phyloP scores from a whole-genome alignment of 768 basidiomycete genomes.

The Agrocybe chaxingu region DNA sequence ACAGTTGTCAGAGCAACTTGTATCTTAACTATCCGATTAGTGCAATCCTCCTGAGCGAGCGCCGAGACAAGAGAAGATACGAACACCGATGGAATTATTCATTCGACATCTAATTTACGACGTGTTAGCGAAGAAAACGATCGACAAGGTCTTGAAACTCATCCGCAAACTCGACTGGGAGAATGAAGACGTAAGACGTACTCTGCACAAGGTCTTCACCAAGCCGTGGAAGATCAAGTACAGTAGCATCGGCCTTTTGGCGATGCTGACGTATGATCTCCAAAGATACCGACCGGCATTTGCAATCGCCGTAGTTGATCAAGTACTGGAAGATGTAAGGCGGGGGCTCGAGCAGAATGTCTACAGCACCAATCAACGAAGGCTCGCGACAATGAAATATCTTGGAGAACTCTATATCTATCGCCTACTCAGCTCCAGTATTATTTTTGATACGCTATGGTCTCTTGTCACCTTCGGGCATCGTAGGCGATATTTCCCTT shows the following conservation, averaged over 20 bases:
- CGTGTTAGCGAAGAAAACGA: slow-evolving; percentile 86
- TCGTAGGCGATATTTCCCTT: slow-evolving; percentile 53
- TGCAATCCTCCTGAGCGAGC: slow-evolving; percentile 96
- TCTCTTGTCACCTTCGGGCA: slow-evolving; percentile 93
- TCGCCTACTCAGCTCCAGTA: slow-evolving; percentile 80
- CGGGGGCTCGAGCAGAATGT: slow-evolving; percentile 90
- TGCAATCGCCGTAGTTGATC: slow-evolving; percentile 85
- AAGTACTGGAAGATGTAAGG: slow-evolving; percentile 90
- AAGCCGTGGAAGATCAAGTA: slow-evolving; percentile 98
- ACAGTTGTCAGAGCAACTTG: neutral
- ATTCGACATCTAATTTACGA: slow-evolving; percentile 95
- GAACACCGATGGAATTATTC: slow-evolving; percentile 87
- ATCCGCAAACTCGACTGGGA: slow-evolving; percentile 96
- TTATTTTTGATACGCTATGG: slow-evolving; percentile 95
- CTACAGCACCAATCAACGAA: slow-evolving; percentile 92
- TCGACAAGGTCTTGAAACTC: slow-evolving; percentile 94
- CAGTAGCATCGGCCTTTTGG: slow-evolving; percentile 81
- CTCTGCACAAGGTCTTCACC: slow-evolving; percentile 87
- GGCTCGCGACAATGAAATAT: slow-evolving; percentile 90
- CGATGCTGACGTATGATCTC: slow-evolving; percentile 93
- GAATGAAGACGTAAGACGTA: slow-evolving; percentile 55
- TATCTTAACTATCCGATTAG: slow-evolving; percentile 33
- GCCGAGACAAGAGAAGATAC: slow-evolving; percentile 81
- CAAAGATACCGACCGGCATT: slow-evolving; percentile 92
- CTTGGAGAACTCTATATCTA: slow-evolving; percentile 98